These are phyloP conservation scores for Trypanosoma vivax DNA, from an alignment of 208 protist genomes.

Conservation along the genomic window DNA sequence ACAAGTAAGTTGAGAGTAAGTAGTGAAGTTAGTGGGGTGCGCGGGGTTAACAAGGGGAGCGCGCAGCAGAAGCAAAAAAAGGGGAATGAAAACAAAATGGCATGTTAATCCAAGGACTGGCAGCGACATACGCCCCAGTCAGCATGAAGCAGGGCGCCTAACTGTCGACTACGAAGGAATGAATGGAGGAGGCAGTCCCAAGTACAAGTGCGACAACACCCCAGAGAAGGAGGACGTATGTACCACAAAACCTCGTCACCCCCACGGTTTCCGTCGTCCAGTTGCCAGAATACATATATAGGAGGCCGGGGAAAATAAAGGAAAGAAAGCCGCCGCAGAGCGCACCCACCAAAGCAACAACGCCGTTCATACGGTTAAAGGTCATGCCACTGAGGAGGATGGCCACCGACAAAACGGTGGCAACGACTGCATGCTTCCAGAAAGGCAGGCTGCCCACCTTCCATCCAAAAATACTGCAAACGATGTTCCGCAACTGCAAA, in stretches of 20 bases:
- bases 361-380: conserved; percentile 28
- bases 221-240: conserved; percentile 33
- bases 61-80: too few relatives aligned
- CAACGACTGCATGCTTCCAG: conserved; percentile 62
- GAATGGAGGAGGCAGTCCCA: conserved; percentile 46
- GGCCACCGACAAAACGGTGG: conserved; percentile 25
- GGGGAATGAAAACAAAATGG: too few relatives aligned
- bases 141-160: too few relatives aligned
- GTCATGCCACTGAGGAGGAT: conserved; percentile 24
- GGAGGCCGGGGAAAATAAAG: conserved; percentile 70
- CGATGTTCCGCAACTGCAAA: conserved; percentile 29
- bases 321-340: conserved; percentile 66
- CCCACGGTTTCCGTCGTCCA: conserved; percentile 51
- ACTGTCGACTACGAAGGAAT: conserved; percentile 10
- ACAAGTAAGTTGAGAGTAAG: too few relatives aligned
- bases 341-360: conserved; percentile 56
- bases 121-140: too few relatives aligned
- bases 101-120: too few relatives aligned
- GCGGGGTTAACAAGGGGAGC: too few relatives aligned
- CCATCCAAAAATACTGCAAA: conserved; percentile 46
- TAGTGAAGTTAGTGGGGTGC: too few relatives aligned
- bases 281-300: conserved; percentile 64
- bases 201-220: conserved; percentile 69
- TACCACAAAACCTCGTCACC: conserved; percentile 29
- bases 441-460: conserved; percentile 56